Evolutionary conservation across 2,329 filamentous ascomycete genomes (phyloP), one percentile per base, ranked within the genome.

Genomic region (Akanthomyces muscarius): DNA sequence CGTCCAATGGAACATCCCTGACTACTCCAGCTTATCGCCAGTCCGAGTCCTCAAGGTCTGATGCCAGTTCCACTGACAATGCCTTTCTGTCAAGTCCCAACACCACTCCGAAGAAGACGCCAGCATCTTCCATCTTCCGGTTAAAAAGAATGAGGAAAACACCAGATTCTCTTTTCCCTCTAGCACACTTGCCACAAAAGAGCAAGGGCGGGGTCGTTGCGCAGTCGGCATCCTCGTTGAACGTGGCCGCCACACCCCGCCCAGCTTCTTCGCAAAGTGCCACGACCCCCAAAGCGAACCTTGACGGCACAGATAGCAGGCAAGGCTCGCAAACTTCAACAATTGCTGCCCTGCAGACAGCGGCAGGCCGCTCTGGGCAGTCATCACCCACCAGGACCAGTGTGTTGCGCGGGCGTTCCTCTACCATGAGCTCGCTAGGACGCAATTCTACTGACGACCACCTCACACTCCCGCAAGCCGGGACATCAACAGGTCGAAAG

Each of bases 401-500:
- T 28, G 82, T 83, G 25, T 77, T 88, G 57, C 83, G 93, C 68
- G 90, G 89, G 59, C 86, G 95, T 67, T 97, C 95, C 21, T 96
- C 93, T 5, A 98, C 95, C 0, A 84, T 96, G 78, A 93, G 90
- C 70, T 98, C 94, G 1, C 76, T 94, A 50, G 86, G 88, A 21
- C 87, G 89, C 66, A 83, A 85, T 61, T 91, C 89, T 0, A 86
- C 87, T 61, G 90, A 92, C 65, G 86, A 89, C 41, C 86, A 88
- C 61, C 82, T 89, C 5, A 80, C 86, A 7, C 86, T 89, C 3
- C 87, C 87, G 4, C 84, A 85, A 28, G 76, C 86, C n/a, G 83
- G 92, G 58, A 93, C 87, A 6, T 97, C 93, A 1, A 94, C 89
- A n/a, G 92, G 93, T 5, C 86, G 95, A 61, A 95, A 93, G 75